Evolutionary conservation across 1,139 yeast species (phyloP).

Genomic region (Kodamaea plutei): DNA sequence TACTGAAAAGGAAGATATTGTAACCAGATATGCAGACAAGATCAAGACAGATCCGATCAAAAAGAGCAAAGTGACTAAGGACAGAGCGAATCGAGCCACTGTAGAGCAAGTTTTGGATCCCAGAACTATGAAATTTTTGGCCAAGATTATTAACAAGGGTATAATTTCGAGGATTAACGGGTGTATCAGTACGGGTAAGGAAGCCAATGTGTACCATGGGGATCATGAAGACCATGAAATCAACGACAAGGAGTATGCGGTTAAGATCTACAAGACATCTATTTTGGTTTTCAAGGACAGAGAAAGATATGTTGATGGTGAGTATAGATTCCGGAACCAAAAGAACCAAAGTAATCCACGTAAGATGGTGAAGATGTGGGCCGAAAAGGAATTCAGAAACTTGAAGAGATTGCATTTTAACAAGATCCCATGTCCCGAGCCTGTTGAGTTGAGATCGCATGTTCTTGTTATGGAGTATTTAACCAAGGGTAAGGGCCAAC

Average conservation of each 20-base stretch:
- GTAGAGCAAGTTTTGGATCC: conserved; percentile 97
- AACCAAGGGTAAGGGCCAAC: conserved; percentile 71
- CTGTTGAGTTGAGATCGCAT: conserved; percentile 81
- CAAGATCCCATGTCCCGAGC: conserved; percentile 91
- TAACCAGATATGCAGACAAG: conserved; percentile 57
- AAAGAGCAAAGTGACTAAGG: conserved; percentile 60
- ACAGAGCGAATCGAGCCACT: conserved; percentile 91
- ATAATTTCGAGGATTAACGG: conserved; percentile 84
- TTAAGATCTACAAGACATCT: conserved; percentile 93
- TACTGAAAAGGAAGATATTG: conserved; percentile 54
- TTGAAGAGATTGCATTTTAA: conserved; percentile 71
- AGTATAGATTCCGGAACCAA: conserved; percentile 81
- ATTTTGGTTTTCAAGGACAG: conserved; percentile 93
- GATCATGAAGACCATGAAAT: conserved; percentile 55
- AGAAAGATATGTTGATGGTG: conserved; percentile 95
- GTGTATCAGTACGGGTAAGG: conserved; percentile 94
- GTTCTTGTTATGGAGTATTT: conserved; percentile 94
- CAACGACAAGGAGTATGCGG: conserved; percentile 62
- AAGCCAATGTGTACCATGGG: conserved; percentile 96
- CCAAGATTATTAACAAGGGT: conserved; percentile 79
- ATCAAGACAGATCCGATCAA: conserved; percentile 62
- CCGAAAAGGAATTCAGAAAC: conserved; percentile 94
- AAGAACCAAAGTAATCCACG: conserved; percentile 89
- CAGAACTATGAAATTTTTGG: conserved; percentile 78
- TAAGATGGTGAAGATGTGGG: conserved; percentile 98